Conservation (phyloP, 768 basidiomycete genomes). For the Panaeolus cyanescens region DNA sequence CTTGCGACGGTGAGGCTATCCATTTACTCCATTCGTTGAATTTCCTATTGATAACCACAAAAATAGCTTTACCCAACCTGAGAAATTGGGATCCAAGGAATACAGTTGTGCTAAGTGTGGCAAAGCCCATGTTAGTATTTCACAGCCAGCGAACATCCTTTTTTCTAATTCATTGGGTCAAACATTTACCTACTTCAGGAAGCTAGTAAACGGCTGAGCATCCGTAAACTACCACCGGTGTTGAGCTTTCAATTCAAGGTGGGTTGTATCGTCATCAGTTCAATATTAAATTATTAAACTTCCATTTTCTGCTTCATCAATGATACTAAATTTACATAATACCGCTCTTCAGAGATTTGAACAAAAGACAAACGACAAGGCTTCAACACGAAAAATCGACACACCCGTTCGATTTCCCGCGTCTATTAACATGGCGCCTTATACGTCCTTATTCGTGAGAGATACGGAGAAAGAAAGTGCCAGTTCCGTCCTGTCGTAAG, state of each 20-base stretch:
- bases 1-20: conserved; percentile 58
- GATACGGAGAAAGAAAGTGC: conserved; percentile 46
- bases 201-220: conserved; percentile 83
- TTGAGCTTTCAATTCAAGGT: conserved; percentile 97
- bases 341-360: conserved; percentile 75
- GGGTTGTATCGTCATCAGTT: not conserved
- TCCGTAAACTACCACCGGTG: conserved; percentile 85
- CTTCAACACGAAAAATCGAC: conserved; percentile 83
- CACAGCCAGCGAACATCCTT: not conserved
- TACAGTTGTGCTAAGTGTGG: conserved; percentile 86
- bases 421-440: conserved; percentile 86
- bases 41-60: conserved; percentile 6
- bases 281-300: conserved; percentile 3
- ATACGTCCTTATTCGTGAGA: conserved; percentile 66
- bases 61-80: conserved; percentile 79
- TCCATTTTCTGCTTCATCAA: not conserved
- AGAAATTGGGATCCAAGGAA: conserved; percentile 80
- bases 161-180: conserved; percentile 2
- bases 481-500: conserved; percentile 29
- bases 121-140: conserved; percentile 56
- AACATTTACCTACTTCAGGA: conserved; percentile 41
- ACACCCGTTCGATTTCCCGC: conserved; percentile 81
- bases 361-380: conserved; percentile 75
- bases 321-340: not conserved
- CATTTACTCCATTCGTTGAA: conserved; percentile 10